Percentiles rank a stretch among this genome's conserved stretches.
Conservation (phyloP, 257 asterid genomes). For the Lithospermum erythrorhizon region DNA sequence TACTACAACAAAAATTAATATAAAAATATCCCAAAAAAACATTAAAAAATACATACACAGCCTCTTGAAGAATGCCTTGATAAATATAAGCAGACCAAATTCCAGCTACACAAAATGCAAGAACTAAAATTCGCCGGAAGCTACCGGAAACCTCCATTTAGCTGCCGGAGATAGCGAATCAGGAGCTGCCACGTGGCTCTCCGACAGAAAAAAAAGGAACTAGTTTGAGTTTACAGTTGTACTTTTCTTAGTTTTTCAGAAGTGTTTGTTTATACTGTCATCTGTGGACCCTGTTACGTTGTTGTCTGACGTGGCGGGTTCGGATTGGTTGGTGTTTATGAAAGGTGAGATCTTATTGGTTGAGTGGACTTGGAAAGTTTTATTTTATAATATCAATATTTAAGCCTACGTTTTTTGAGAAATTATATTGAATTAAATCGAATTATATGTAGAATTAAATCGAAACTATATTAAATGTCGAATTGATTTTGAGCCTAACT, state of each 20-base stretch:
- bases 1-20: neutral
- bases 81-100: conserved; percentile 96
- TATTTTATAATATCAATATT: no score
- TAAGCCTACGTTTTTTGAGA: no score
- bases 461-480: no score
- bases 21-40: neutral
- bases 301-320: conserved; percentile 31
- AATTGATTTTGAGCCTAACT: no score
- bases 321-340: conserved; percentile 22
- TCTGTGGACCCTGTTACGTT: conserved; percentile 29
- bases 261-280: no score
- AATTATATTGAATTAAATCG: no score
- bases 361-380: conserved; percentile 20
- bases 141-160: conserved; percentile 57
- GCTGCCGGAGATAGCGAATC: conserved; percentile 30
- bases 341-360: conserved; percentile 38
- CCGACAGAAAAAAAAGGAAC: conserved; percentile 6
- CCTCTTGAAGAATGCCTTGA: conserved; percentile 95
- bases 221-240: no score
- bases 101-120: conserved; percentile 78
- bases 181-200: conserved; percentile 16
- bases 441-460: no score
- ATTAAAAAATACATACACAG: conserved; percentile 37
- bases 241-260: no score
- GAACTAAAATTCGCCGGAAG: conserved; percentile 64